A percentile compares a stretch with the other conserved stretches of the same genome.
Conservation (phyloP, 1,139 yeast species). For the Nakaseomyces nivariensis region DNA sequence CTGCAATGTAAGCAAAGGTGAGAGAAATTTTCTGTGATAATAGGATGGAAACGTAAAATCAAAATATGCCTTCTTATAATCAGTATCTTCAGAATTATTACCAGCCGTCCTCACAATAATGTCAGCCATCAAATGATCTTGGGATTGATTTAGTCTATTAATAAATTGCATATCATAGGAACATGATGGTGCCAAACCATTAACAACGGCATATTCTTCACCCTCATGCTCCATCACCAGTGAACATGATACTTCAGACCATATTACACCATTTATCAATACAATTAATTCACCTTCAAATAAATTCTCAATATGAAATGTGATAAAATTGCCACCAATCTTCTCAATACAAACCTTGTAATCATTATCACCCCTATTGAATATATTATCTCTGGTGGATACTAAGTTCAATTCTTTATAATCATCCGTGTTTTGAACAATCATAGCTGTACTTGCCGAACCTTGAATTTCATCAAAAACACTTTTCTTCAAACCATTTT, state of each 20-base stretch:
- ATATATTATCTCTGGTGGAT: constrained; percentile 23
- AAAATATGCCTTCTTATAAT: constrained; percentile 15
- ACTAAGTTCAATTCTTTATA: constrained; percentile 29
- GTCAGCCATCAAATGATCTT: constrained; percentile 35
- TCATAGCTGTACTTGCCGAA: constrained; percentile 28
- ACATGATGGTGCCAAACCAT: constrained; percentile 57
- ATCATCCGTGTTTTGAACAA: constrained; percentile 33
- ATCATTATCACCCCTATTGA: constrained; percentile 22
- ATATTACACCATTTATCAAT: constrained; percentile 49
- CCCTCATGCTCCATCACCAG: constrained; percentile 29
- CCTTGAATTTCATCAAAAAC: constrained; percentile 20
- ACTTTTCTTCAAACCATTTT: constrained; percentile 11
- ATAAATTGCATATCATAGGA: constrained; percentile 59
- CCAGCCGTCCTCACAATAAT: constrained; percentile 36
- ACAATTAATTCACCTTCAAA: constrained; percentile 36
- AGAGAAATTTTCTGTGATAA: constrained; percentile 29
- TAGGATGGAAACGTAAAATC: constrained; percentile 28
- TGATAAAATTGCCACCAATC: constrained; percentile 45
- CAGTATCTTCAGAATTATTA: constrained; percentile 13
- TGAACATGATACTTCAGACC: constrained; percentile 46
- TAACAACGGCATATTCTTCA: constrained; percentile 41
- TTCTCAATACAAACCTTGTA: constrained; percentile 39
- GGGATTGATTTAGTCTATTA: constrained; percentile 32
- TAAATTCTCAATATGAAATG: constrained; percentile 37
- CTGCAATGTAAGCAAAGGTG: constrained; percentile 52